A percentile compares a stretch with the other conserved stretches of the same genome.
Conservation (phyloP, 2,329 filamentous ascomycete species). For the Annulohypoxylon truncatum region DNA sequence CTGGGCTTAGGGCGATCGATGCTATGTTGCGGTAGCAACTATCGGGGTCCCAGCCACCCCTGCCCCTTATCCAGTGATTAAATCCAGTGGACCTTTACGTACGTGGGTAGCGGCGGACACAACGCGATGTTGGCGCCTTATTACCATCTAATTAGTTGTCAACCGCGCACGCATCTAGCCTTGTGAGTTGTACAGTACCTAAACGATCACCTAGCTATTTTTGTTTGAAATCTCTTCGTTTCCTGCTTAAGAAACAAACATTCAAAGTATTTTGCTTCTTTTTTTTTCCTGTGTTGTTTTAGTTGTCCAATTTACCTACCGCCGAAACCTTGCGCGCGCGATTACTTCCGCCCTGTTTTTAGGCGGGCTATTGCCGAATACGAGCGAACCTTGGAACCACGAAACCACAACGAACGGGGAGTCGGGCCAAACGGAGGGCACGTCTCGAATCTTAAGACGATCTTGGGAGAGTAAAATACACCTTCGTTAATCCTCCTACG, state of each 20-base stretch:
- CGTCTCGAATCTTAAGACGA: background rate
- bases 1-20: slow-evolving; percentile 14
- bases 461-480: background rate
- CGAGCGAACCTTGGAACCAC: background rate
- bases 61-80: background rate
- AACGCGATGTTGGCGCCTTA: slow-evolving; percentile 39
- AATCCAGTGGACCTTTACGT: slow-evolving; percentile 15
- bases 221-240: background rate
- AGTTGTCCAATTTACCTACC: background rate
- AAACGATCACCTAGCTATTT: slow-evolving; percentile 13
- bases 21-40: slow-evolving; percentile 34
- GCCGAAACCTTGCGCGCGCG: slow-evolving; percentile 13
- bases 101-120: slow-evolving; percentile 30
- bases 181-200: slow-evolving; percentile 23
- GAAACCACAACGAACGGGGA: slow-evolving; percentile 5
- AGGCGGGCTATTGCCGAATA: slow-evolving; percentile 2
- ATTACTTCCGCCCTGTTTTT: slow-evolving; percentile 13
- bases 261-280: too few species aligned
- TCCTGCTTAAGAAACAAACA: too few species aligned
- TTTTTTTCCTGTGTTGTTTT: background rate
- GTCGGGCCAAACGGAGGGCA: background rate
- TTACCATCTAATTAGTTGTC: slow-evolving; percentile 6
- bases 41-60: slow-evolving; percentile 23
- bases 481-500: background rate
- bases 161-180: slow-evolving; percentile 10